Evolutionary conservation across 306 rosid genomes (phyloP).

Genomic region (Alnus rubra): DNA sequence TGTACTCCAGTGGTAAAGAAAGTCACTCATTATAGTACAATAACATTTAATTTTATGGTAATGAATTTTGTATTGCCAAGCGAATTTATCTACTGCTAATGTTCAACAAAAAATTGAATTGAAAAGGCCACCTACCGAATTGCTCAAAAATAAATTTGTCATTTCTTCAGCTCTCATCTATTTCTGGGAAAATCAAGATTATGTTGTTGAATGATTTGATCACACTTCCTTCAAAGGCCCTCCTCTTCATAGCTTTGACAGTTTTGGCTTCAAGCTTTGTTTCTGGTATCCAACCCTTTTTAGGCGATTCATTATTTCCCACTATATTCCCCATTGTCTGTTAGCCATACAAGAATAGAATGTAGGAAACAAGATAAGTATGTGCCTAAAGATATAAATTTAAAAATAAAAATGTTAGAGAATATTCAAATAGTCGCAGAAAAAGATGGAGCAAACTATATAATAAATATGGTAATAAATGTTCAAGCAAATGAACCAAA

Average conservation of each 20-base stretch:
- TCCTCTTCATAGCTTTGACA: conserved; percentile 72
- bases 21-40: no score
- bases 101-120: conserved; percentile 13
- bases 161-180: conserved; percentile 78
- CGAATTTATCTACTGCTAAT: neutral
- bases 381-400: conserved; percentile 21
- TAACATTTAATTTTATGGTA: neutral
- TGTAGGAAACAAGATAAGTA: conserved; percentile 18
- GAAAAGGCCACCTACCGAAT: conserved; percentile 64
- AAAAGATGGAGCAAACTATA: neutral
- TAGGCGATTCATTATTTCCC: conserved; percentile 50
- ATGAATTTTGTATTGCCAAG: conserved; percentile 15
- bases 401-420: neutral
- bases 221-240: conserved; percentile 64
- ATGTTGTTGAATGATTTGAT: conserved; percentile 76
- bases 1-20: no score
- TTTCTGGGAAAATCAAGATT: conserved; percentile 88
- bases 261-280: conserved; percentile 77
- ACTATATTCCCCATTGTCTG: conserved; percentile 66
- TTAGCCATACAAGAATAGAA: conserved; percentile 23
- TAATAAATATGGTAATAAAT: neutral
- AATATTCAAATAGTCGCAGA: neutral
- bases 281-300: conserved; percentile 41
- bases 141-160: conserved; percentile 74
- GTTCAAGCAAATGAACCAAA: neutral